Base-by-base conservation (phyloP, 2,329 filamentous ascomycete genomes). In the Alternaria dauci region DNA sequence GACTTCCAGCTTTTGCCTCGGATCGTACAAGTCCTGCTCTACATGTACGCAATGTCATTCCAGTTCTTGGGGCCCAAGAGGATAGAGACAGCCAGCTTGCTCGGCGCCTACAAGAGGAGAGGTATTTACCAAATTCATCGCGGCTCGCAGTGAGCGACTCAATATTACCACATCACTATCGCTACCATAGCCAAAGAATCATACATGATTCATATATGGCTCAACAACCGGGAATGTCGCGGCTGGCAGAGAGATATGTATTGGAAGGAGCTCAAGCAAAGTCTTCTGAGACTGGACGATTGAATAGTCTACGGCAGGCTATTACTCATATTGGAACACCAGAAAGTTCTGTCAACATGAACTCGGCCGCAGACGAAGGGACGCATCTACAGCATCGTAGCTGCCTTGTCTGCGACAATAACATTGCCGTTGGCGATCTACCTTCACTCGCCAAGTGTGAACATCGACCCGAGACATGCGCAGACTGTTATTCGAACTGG, bases 401-500 rank as follows among this genome's bases (percentile, higher is more conserved):
- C 9, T 76, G 73, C 43, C 64, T 53, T 12, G 70, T 75, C 42
- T 75, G 72, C 42, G 61, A 63, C 23, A 65, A 71, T 2, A 43
- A 30, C 2, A 41, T 47, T n/a, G 57, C 53, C 9, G 59, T 69
- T 30, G n/a, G 42, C 8, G 63, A 66, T 3, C 56, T 73, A 14
- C 72, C 73, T n/a, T 64, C 65, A 9, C 63, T 75, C 4, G 43
- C 59, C 5, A 47, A 59, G 1, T 82, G 81, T 57, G 58, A 61
- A 3, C 81, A 82, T 58, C 44, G 58, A 6, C 65, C 72, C 6
- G 56, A 75, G 6, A 76, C 73, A 11, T 82, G 81, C 62, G 57
- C 42, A 8, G 66, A 70, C 12, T 82, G 81, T 60, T 76, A 79
- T 26, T 59, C 75, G 3, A 54, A 9, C 8, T 82, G 80, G 80